phyloP scores from a whole-genome alignment of 345 rosid genomes.

The Kandelia obovata region DNA sequence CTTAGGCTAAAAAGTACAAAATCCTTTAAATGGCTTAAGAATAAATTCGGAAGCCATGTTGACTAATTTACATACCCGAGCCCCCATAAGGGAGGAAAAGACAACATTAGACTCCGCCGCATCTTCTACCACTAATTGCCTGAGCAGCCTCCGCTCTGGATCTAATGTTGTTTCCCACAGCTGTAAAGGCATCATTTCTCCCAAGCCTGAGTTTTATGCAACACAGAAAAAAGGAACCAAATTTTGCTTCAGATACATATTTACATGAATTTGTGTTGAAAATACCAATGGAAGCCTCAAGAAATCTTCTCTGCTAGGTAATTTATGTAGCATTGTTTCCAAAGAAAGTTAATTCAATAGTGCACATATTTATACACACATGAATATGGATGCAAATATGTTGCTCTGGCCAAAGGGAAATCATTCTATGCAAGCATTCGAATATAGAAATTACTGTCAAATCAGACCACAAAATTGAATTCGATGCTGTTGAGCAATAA shows the following conservation, averaged over 20 bases:
- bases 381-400: no score
- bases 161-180: conserved; percentile 98
- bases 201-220: conserved; percentile 56
- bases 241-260: neutral
- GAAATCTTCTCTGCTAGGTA: neutral
- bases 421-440: no score
- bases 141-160: conserved; percentile 75
- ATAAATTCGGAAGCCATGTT: neutral
- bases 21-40: neutral
- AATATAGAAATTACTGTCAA: no score
- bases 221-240: neutral
- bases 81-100: conserved; percentile 93
- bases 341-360: no score
- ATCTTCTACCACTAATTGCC: conserved; percentile 78
- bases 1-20: neutral
- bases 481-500: no score
- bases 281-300: neutral
- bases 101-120: conserved; percentile 67
- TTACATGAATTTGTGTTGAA: neutral
- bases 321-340: neutral
- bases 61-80: conserved; percentile 51
- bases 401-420: no score
- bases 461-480: no score
- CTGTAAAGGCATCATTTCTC: conserved; percentile 99
- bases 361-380: no score